Conservation (phyloP, 2,329 filamentous ascomycete genomes). For the Daldinia sp. region DNA sequence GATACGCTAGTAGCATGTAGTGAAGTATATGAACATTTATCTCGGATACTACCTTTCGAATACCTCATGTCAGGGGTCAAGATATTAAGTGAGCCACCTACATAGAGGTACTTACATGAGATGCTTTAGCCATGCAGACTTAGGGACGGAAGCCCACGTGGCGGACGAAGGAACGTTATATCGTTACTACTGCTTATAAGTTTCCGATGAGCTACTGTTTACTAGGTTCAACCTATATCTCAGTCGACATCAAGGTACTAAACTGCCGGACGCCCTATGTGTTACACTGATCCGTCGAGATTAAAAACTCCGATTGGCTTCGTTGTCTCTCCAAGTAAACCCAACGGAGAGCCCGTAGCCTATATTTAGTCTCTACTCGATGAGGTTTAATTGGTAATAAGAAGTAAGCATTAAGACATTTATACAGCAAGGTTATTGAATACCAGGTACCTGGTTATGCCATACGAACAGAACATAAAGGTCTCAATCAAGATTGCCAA, state of each 20-base stretch:
- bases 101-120: background rate
- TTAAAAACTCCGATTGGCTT: conserved; percentile 6
- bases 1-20: background rate
- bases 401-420: background rate
- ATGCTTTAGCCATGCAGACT: background rate
- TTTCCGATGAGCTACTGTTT: background rate
- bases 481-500: too few relatives aligned
- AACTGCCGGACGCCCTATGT: background rate
- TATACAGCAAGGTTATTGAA: too few relatives aligned
- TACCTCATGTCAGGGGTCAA: background rate
- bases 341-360: too few relatives aligned
- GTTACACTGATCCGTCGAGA: background rate
- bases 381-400: background rate
- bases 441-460: too few relatives aligned
- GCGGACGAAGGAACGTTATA: background rate
- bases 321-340: background rate
- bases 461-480: too few relatives aligned
- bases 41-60: background rate
- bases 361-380: too few relatives aligned
- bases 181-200: background rate
- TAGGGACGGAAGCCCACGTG: background rate
- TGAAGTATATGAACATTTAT: background rate
- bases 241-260: background rate
- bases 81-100: background rate
- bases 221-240: background rate